phyloP scores from a whole-genome alignment of 2,329 filamentous ascomycete genomes.

The Aureobasidium lini region DNA sequence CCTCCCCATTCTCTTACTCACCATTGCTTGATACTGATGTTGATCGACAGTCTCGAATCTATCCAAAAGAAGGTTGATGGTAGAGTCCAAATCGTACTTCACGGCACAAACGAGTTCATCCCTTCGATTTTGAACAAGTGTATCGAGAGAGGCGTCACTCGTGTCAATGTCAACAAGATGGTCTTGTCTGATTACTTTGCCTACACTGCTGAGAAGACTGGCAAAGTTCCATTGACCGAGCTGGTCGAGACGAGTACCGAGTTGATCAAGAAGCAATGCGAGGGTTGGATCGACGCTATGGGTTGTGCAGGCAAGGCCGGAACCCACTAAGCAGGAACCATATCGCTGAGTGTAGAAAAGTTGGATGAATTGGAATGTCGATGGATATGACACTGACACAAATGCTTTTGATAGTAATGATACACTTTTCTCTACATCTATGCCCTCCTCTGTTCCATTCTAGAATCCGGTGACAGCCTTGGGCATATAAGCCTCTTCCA shows the following conservation, averaged over 20 bases:
- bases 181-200: slow-evolving; percentile 43
- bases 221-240: slow-evolving; percentile 44
- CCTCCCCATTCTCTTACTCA: not conserved
- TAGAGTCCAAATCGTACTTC: slow-evolving; percentile 47
- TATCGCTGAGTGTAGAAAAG: not conserved
- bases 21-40: not conserved
- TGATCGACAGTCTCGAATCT: slow-evolving; percentile 28
- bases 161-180: slow-evolving; percentile 54
- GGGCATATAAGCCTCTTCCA: slow-evolving; percentile 56
- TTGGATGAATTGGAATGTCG: not conserved
- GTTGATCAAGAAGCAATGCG: slow-evolving; percentile 49
- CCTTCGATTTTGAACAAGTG: slow-evolving; percentile 48
- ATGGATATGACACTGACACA: no score
- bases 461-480: slow-evolving; percentile 37
- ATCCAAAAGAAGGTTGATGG: slow-evolving; percentile 44
- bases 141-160: slow-evolving; percentile 47
- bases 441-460: not conserved
- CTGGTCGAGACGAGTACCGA: slow-evolving; percentile 49
- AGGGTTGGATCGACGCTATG: slow-evolving; percentile 49
- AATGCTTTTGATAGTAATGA: not conserved
- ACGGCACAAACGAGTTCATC: slow-evolving; percentile 52
- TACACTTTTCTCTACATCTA: not conserved
- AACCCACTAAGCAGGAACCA: not conserved
- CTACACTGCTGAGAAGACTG: slow-evolving; percentile 43
- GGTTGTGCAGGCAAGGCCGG: slow-evolving; percentile 31